phyloP scores from a whole-genome alignment of 345 rosid species.

The Sonneratia alba region DNA sequence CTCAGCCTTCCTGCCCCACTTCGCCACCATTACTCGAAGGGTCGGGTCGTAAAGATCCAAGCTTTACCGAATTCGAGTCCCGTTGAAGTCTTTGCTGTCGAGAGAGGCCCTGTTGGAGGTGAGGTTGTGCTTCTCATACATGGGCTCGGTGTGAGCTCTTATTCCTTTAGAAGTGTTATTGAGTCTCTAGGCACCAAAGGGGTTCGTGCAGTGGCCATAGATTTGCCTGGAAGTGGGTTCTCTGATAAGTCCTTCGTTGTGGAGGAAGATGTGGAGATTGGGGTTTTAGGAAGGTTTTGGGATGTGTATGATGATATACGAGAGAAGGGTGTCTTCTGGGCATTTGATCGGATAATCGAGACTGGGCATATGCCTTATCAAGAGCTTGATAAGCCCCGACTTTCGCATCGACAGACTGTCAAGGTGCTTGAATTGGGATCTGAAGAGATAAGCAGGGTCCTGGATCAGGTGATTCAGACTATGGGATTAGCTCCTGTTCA shows the following conservation, averaged over 20 bases:
- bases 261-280: constrained; percentile 48
- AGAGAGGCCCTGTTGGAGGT: constrained; percentile 28
- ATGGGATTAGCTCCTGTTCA: constrained; percentile 72
- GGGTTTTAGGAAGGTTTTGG: constrained; percentile 43
- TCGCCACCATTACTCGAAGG: constrained; percentile 74
- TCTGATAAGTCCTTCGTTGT: constrained; percentile 62
- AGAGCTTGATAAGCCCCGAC: constrained; percentile 29
- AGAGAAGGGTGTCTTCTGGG: constrained; percentile 89
- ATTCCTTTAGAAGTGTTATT: constrained; percentile 41
- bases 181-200: constrained; percentile 52
- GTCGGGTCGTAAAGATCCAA: constrained; percentile 69
- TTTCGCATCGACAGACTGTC: constrained; percentile 30
- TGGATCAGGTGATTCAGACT: constrained; percentile 62
- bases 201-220: constrained; percentile 57
- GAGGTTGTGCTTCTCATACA: constrained; percentile 62
- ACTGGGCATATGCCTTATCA: constrained; percentile 86
- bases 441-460: constrained; percentile 59
- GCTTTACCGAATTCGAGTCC: constrained; percentile 31
- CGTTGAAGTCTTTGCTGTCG: constrained; percentile 53
- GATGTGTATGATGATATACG: constrained; percentile 60
- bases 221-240: constrained; percentile 90
- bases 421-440: constrained; percentile 52
- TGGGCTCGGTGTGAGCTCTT: constrained; percentile 79
- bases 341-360: constrained; percentile 85
- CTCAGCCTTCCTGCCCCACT: constrained; percentile 60